These are phyloP conservation scores for Grosmannia huntii DNA, from an alignment of 2,329 filamentous ascomycete genomes.

Conservation along the genomic window DNA sequence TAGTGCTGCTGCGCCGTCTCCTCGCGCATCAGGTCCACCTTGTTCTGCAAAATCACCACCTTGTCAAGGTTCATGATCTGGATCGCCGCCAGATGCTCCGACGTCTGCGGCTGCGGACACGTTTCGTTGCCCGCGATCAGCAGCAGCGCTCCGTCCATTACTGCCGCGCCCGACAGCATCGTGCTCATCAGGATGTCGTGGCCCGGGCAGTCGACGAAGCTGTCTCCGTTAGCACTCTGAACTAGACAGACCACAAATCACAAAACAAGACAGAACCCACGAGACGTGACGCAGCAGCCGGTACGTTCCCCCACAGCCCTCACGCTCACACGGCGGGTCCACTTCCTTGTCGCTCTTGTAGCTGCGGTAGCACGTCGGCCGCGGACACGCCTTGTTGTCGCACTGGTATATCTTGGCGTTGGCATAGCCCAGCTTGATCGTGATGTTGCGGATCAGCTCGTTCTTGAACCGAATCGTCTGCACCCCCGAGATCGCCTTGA, in stretches of 20 bases:
- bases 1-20: slow-evolving; percentile 89
- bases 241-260: too few species aligned
- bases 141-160: slow-evolving; percentile 97
- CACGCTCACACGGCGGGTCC: slow-evolving; percentile 87
- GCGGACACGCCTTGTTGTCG: slow-evolving; percentile 79
- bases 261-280: slow-evolving; percentile 39
- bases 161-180: slow-evolving; percentile 97
- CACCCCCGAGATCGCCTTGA: slow-evolving; percentile 97
- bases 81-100: slow-evolving; percentile 95
- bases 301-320: slow-evolving; percentile 82
- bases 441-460: slow-evolving; percentile 97
- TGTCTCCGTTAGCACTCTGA: slow-evolving; percentile 22
- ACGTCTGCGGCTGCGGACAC: slow-evolving; percentile 96
- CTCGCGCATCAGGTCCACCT: slow-evolving; percentile 96
- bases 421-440: slow-evolving; percentile 98
- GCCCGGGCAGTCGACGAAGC: slow-evolving; percentile 95
- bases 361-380: slow-evolving; percentile 89
- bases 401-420: slow-evolving; percentile 99
- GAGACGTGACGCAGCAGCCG: slow-evolving; percentile 82
- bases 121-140: slow-evolving; percentile 97
- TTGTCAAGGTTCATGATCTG: slow-evolving; percentile 99
- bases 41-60: slow-evolving; percentile 99
- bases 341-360: slow-evolving; percentile 99
- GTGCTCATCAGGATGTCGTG: slow-evolving; percentile 99
- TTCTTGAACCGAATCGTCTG: slow-evolving; percentile 99